Base-by-base conservation (phyloP, 331 rosid species). In the Quercus tomentella region DNA sequence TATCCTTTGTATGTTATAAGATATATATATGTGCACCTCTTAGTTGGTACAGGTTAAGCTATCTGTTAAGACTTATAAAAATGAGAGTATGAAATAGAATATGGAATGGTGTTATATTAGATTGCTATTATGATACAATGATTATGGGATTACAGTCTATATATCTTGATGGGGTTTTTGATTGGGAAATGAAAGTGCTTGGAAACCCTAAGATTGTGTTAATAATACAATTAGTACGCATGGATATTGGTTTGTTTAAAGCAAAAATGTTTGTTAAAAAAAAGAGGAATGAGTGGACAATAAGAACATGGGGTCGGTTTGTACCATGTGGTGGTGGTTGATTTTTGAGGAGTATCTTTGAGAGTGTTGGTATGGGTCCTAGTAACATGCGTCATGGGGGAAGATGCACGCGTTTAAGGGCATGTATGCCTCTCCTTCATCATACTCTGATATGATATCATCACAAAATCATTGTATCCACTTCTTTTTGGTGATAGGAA, bases 321-420 rank as follows among this genome's bases (percentile, higher is more conserved):
- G 82, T 72, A 56, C 68, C 85, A 81, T 81, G 85, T 81, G 85
- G 81, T 74, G 56, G 79, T 74, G 56, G 79, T 84, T 81, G 80
- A 72, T 35, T 74, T 85, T 81, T 74, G 58, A 81, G 30, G 83
- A 74, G 79, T 81, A 80, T 84, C 81, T 74, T 81, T 43, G 57
- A 33, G 23, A 52, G 56, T 66, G 67, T 67, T 41, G 5, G 52
- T 76, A 15, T 20, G 74, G 83, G 79, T 66, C 21, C 77, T 74
- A 70, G 73, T 70, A 77, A 62, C 81, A 55, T 81, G 85, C 76
- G 56, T 10, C 62, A 35, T 35, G 75, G 78, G 30, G 30, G 16
- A 58, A 33, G 68, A 45, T 60, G 57, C 82, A 69, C 76, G 83
- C 77, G 70, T 78, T 58, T 23, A 69, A 78, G 70, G 77, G 75